Evolutionary conservation across 345 rosid genomes (phyloP), one percentile per base, ranked within the genome.

Genomic region (Adansonia digitata): DNA sequence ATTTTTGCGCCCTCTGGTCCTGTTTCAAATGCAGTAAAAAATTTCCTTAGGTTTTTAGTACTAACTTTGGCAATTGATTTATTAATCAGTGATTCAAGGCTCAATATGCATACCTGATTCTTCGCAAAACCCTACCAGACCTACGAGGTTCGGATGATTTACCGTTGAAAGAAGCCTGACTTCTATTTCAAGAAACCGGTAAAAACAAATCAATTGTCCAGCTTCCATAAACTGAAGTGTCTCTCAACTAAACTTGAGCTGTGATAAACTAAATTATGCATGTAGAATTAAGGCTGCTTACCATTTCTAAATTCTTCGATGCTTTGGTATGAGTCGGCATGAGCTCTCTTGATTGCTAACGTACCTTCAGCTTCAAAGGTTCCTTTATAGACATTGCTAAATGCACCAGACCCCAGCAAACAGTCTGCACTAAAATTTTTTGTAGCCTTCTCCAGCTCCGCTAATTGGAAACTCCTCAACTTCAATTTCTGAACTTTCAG

Each of bases 51-150:
- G 5, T 29, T 69, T 10, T 18, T 29, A 48, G 57, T 20, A 29
- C 59, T 69, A 29, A 7, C 20, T 61, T 42, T 3, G 31, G 48
- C 26, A 18, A 27, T 29, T 48, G 72, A 31, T 22, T 27, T 5
- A 15, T 68, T 18, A 27, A 48, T 48, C 17, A 17, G 31, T 31
- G 17, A 18, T 34, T 18, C 49, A 11, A 59, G 43, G 59, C 39
- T 26, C 64, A 22, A 37, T 46, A 27, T 26, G 5, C 37, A 34
- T 77, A 86, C 94, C 89, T 56, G 78, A 34, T 78, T 86, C 87
- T 81, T 90, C 90, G 64, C 88, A 88, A 48, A 84, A 88, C n/a
- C 94, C 90, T 24, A 90, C 86, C 84, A 90, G 77, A 69, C 78
- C 71, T 31, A 85, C 82, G 4, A 90, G 89, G 75, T 88, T 90